Base-by-base conservation (phyloP, 2,329 filamentous ascomycete genomes). In the Didymella exigua region DNA sequence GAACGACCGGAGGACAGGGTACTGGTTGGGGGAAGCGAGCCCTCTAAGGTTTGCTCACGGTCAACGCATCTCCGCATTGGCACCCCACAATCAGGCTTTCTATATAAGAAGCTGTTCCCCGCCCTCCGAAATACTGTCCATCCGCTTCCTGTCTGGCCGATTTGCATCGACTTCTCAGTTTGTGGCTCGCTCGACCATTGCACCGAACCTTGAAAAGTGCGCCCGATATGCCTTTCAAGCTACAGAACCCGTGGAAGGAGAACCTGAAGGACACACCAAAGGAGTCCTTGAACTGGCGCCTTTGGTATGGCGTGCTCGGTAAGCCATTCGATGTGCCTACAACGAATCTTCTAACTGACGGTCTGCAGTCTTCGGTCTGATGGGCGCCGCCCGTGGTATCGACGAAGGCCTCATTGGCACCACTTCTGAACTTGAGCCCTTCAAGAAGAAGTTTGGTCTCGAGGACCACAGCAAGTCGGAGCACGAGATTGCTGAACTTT, bases 331-430 rank as follows among this genome's bases (percentile, higher is more conserved):
- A 18, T 5, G 16, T 24, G 3, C 3, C 9, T 26, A 16, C 14
- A 14, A 2, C 11, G 43, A 9, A 3, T 27, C 6, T 10, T 3
- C 8, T 29, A 11, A 19, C 61, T 69, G 18, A 69, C 42, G 29
- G 11, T 18, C 1, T 5, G 4, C 34, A 75, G 73, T 75, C 4
- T 91, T 91, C 60, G 87, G 86, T 42, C 82, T 93, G 30, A 85
- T 93, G 75, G 90, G 90, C 49, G 89, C 89, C 2, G 89, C 89
- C 34, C 84, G 89, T 54, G 90, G 90, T 64, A 75, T 92, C n/a
- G 90, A 93, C 60, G 90, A 93, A 74, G 90, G 90, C 56, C 81
- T 93, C 55, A 92, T 92, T 60, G 85, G 83, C 8, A 89, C 88
- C 1, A 87, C 88, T 13, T 86, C 72, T 2, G 67, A 71, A 36